Conservation (phyloP, 2,329 filamentous ascomycete genomes). For the Penicillium palitans region DNA sequence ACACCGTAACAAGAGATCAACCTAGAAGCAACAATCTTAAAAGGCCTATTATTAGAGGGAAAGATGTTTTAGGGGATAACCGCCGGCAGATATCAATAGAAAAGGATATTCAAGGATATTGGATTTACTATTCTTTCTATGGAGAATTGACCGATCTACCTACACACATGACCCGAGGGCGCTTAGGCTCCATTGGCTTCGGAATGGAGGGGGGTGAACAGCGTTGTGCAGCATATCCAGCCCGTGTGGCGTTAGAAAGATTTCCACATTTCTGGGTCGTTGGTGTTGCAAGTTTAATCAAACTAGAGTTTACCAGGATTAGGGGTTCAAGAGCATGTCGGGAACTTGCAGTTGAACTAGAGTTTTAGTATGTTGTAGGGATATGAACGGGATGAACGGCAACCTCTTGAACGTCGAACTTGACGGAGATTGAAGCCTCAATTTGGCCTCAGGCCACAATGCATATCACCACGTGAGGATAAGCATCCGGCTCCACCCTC, state of each 20-base stretch:
- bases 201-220: background rate
- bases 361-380: background rate
- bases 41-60: background rate
- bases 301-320: background rate
- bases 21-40: background rate
- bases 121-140: background rate
- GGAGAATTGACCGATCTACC: conserved; percentile 15
- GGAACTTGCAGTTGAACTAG: background rate
- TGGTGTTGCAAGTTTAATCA: background rate
- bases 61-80: conserved; percentile 2
- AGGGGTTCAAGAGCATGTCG: background rate
- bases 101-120: conserved; percentile 2
- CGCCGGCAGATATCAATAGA: background rate
- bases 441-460: conserved; percentile 23
- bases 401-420: background rate
- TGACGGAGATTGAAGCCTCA: background rate
- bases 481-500: conserved; percentile 35
- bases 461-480: conserved; percentile 47
- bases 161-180: conserved; percentile 26
- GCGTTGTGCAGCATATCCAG: conserved; percentile 5
- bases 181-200: conserved; percentile 24
- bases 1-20: background rate
- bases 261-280: background rate
- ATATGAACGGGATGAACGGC: background rate
- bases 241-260: background rate